Conservation (phyloP, 192 early-diverging fungal species). For the Kickxella alabastrina region DNA sequence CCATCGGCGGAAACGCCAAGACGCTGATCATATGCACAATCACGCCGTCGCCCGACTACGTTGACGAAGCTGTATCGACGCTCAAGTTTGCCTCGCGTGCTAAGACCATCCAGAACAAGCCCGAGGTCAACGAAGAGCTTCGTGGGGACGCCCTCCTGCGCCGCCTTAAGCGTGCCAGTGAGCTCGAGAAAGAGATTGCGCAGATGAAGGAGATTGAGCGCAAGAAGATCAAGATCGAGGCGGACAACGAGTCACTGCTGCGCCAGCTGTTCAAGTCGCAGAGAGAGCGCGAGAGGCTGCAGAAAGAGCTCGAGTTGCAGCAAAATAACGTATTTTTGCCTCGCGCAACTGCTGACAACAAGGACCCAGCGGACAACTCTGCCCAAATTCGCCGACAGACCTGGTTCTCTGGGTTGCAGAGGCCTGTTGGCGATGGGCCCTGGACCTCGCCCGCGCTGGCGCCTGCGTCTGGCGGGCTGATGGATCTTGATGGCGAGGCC, state of each 20-base stretch:
- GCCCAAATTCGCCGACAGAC: conserved; percentile 40
- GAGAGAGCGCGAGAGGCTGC: conserved; percentile 44
- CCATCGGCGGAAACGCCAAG: conserved; percentile 84
- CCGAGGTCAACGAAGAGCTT: conserved; percentile 72
- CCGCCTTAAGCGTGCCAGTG: conserved; percentile 40
- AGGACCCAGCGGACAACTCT: conserved; percentile 3
- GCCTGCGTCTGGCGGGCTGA: not conserved
- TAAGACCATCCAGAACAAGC: conserved; percentile 80
- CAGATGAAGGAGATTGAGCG: conserved; percentile 51
- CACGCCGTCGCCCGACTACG: conserved; percentile 68
- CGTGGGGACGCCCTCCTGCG: conserved; percentile 51
- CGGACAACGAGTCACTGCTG: conserved; percentile 44
- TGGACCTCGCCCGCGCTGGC: not conserved
- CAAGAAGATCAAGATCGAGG: conserved; percentile 50
- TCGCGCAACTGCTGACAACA: conserved; percentile 1
- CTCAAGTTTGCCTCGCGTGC: conserved; percentile 93
- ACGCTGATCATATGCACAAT: conserved; percentile 92
- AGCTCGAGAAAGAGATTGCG: conserved; percentile 50
- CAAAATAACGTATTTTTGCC: conserved; percentile 35
- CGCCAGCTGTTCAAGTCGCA: conserved; percentile 51
- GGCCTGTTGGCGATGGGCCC: conserved; percentile 5
- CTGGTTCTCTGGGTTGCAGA: conserved; percentile 48
- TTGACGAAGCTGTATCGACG: conserved; percentile 87
- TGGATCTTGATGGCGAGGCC: conserved; percentile 20
- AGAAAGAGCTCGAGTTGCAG: conserved; percentile 41